phyloP scores from a whole-genome alignment of 257 asterid species.

The Prunella vulgaris region DNA sequence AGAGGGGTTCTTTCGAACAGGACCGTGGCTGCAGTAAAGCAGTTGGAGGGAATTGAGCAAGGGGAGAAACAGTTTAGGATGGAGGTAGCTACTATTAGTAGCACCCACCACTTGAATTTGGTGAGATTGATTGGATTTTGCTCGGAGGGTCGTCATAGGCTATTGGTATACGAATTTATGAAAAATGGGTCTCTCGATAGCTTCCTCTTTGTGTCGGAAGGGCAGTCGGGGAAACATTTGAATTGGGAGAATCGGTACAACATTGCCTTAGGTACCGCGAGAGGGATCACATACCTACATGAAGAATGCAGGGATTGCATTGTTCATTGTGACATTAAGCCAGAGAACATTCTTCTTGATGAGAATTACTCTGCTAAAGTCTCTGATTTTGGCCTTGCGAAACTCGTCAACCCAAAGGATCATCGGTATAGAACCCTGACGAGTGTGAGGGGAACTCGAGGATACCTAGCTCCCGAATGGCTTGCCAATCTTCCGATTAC shows the following conservation, averaged over 20 bases:
- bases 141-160: conserved; percentile 75
- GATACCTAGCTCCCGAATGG: conserved; percentile 90
- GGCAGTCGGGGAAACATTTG: conserved; percentile 52
- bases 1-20: conserved; percentile 61
- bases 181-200: conserved; percentile 68
- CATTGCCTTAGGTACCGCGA: conserved; percentile 78
- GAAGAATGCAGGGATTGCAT: conserved; percentile 91
- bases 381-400: conserved; percentile 86
- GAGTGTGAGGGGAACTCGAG: conserved; percentile 81
- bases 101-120: conserved; percentile 89
- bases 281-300: conserved; percentile 79
- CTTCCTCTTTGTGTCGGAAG: conserved; percentile 48
- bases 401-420: conserved; percentile 64
- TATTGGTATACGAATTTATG: conserved; percentile 77
- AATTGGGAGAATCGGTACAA: conserved; percentile 66
- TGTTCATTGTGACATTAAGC: conserved; percentile 91
- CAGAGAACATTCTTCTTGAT: conserved; percentile 82
- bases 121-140: conserved; percentile 83
- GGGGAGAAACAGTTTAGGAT: conserved; percentile 82
- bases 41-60: conserved; percentile 84
- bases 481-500: conserved; percentile 83
- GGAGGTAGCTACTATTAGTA: conserved; percentile 88
- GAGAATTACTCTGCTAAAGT: conserved; percentile 70
- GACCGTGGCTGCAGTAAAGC: conserved; percentile 63
- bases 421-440: conserved; percentile 69